These are phyloP conservation scores for Diaporthe aspalathi DNA, from an alignment of 2,329 filamentous ascomycete species.

Conservation along the genomic window DNA sequence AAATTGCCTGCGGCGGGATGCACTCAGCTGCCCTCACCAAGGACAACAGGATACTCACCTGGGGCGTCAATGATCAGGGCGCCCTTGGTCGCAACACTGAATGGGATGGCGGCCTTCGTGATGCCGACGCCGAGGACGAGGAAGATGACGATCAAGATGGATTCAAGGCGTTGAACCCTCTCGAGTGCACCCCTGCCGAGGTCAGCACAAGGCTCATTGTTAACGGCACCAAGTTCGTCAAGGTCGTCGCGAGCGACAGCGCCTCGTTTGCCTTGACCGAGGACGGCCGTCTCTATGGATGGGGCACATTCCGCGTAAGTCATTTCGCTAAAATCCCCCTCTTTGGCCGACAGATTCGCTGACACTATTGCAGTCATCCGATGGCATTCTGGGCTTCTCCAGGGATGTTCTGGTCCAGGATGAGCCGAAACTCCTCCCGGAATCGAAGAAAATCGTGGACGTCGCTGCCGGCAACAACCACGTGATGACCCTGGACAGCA, in stretches of 20 bases:
- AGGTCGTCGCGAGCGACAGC: slow-evolving; percentile 79
- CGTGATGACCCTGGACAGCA: slow-evolving; percentile 73
- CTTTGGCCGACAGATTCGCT: slow-evolving; percentile 8
- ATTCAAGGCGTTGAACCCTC: slow-evolving; percentile 66
- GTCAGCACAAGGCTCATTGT: slow-evolving; percentile 59
- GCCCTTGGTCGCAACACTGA: slow-evolving; percentile 80
- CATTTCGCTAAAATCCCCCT: background rate
- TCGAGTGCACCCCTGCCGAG: slow-evolving; percentile 71
- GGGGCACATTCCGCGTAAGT: slow-evolving; percentile 79
- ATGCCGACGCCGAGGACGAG: slow-evolving; percentile 64
- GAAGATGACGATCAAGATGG: slow-evolving; percentile 53
- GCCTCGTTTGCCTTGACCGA: slow-evolving; percentile 81
- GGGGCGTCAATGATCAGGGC: slow-evolving; percentile 89
- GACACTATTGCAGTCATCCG: slow-evolving; percentile 50
- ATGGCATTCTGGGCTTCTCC: slow-evolving; percentile 59
- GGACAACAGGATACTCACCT: slow-evolving; percentile 85
- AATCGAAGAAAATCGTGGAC: slow-evolving; percentile 73
- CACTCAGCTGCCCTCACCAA: slow-evolving; percentile 81
- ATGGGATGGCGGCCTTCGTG: slow-evolving; percentile 68
- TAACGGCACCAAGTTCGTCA: slow-evolving; percentile 54
- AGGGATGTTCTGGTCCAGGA: slow-evolving; percentile 52
- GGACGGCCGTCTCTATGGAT: slow-evolving; percentile 81
- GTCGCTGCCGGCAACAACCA: slow-evolving; percentile 78
- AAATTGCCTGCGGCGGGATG: slow-evolving; percentile 84
- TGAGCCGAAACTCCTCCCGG: slow-evolving; percentile 66